Conservation (phyloP, 2,329 filamentous ascomycete species). For the Bipolaris zeicola region DNA sequence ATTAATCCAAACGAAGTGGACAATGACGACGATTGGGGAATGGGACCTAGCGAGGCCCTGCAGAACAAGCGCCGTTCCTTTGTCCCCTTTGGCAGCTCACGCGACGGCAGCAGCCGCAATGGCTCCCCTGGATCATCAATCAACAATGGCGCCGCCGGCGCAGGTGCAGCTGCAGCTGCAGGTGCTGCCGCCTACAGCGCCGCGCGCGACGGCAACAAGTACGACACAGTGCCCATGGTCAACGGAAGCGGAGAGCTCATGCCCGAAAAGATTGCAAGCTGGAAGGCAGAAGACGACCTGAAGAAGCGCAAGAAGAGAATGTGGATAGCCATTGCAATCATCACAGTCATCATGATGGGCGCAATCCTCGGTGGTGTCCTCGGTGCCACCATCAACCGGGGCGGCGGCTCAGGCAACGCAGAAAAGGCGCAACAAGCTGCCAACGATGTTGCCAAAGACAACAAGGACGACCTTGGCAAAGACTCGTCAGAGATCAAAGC, state of each 20-base stretch:
- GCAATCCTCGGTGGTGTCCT: constrained; percentile 76
- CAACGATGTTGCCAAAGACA: constrained; percentile 62
- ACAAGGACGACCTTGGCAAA: constrained; percentile 73
- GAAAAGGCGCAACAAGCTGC: constrained; percentile 27
- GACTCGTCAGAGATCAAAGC: constrained; percentile 79
- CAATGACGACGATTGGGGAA: constrained; percentile 87
- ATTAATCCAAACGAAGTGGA: constrained; percentile 80
- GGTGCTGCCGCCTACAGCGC: constrained; percentile 44
- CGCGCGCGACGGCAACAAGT: constrained; percentile 53
- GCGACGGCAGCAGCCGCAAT: constrained; percentile 48
- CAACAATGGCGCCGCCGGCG: constrained; percentile 48
- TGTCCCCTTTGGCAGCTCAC: constrained; percentile 58
- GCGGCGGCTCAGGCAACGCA: constrained; percentile 28
- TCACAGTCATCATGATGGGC: constrained; percentile 70
- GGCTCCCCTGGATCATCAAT: constrained; percentile 50
- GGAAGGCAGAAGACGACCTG: constrained; percentile 56
- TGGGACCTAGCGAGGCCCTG: constrained; percentile 57
- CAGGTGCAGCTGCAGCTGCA: constrained; percentile 41
- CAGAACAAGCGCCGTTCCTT: constrained; percentile 62
- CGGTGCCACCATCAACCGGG: constrained; percentile 69
- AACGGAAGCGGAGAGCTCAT: constrained; percentile 30
- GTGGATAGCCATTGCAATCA: constrained; percentile 68
- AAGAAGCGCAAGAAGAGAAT: constrained; percentile 65
- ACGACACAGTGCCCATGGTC: constrained; percentile 59
- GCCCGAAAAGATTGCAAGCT: constrained; percentile 68